Evolutionary conservation across 768 basidiomycete genomes (phyloP), one percentile per base, ranked within the genome.

Genomic region (Russula foetens): DNA sequence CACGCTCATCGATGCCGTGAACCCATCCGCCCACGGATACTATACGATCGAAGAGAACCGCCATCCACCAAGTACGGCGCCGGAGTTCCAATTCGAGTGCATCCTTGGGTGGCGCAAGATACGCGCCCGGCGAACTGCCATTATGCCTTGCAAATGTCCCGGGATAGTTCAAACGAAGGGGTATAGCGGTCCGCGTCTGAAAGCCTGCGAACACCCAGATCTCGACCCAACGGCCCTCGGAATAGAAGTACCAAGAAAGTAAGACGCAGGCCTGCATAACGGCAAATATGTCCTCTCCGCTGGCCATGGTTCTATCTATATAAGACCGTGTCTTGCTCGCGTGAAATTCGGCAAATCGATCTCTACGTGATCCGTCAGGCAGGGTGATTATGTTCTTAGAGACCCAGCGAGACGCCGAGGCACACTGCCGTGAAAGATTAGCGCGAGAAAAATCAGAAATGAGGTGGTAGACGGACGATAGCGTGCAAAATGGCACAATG

Each of bases 181-280:
- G 91, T 19, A 92, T 79, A 26, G 89, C 87, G 21, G 89, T 88
- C 31, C 90, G 80, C 17, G 85, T 89, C 69, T 91, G 88, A 68
- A 92, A 92, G 14, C 82, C 88, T 21, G 91, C 89, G 72, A 91
- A 91, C 43, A 92, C 88, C 91, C 91, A 92, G 4, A 92, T 86
- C 72, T 93, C 91, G 9, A 92, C 90, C 91, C 91, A 82, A 56
- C 90, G 80, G 2, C 91, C 90, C 72, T 92, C 91, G 58, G 90
- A 86, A 69, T 92, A 93, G 66, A 92, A 92, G 72, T 90, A 92
- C 91, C 91, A 93, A 2, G 88, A 89, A 19, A 93, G 80, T 24
- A 93, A 75, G 63, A 87, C 86, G 68, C 90, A 91, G 7, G 91
- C 91, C 69, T 92, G 90, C 81, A 92, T 82, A 9, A 92, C 90